Evolutionary conservation across 805 yeast species (phyloP).

Genomic region (Candida maris): DNA sequence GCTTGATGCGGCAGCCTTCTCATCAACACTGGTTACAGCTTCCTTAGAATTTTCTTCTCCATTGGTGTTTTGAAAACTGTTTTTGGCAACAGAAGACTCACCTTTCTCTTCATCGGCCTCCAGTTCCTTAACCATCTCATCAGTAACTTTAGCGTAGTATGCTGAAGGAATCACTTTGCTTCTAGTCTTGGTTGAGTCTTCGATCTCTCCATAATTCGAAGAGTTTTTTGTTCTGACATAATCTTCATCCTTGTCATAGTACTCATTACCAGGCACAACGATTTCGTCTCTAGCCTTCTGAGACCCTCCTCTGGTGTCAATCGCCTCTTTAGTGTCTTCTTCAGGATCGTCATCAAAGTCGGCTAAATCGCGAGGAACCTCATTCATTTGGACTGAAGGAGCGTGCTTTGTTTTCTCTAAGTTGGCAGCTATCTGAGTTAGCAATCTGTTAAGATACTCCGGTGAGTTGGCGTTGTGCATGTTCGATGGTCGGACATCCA

Average conservation of each 20-base stretch:
- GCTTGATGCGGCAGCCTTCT: too few species aligned
- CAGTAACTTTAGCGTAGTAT: constrained; percentile 27
- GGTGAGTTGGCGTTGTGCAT: constrained; percentile 96
- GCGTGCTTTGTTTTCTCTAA: constrained; percentile 90
- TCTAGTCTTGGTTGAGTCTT: not conserved
- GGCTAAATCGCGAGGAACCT: constrained; percentile 85
- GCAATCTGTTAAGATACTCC: constrained; percentile 81
- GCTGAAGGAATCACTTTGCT: constrained; percentile 18
- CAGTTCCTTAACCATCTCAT: constrained; percentile 27
- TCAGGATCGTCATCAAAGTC: constrained; percentile 76
- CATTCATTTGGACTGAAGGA: constrained; percentile 93
- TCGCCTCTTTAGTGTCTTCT: constrained; percentile 75
- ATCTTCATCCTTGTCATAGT: constrained; percentile 61
- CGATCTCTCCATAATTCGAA: constrained; percentile 14
- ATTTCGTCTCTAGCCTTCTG: constrained; percentile 75
- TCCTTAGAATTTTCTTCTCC: constrained; percentile 3
- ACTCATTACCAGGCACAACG: constrained; percentile 72
- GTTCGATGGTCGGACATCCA: constrained; percentile 92
- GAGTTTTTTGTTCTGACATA: constrained; percentile 28
- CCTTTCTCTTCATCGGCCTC: constrained; percentile 16
- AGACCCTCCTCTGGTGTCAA: constrained; percentile 90
- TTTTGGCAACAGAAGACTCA: too few species aligned
- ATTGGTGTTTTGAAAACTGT: too few species aligned
- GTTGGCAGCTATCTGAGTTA: constrained; percentile 71
- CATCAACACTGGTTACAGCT: too few species aligned